These are phyloP conservation scores for Termitomyces sp. DNA, from an alignment of 768 basidiomycete species.

Conservation along the genomic window DNA sequence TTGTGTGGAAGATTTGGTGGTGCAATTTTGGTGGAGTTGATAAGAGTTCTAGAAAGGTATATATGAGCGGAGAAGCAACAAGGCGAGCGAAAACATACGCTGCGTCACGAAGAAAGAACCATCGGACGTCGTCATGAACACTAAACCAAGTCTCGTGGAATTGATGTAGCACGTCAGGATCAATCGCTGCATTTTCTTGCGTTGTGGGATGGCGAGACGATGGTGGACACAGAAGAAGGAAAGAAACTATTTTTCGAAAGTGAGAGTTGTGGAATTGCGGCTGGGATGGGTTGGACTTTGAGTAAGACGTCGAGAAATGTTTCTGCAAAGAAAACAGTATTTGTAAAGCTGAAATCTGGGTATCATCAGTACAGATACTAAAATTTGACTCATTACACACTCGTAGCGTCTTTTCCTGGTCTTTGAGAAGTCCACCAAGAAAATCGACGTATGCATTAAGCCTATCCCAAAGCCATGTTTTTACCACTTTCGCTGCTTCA, in stretches of 20 bases:
- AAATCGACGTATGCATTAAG: constrained; percentile 68
- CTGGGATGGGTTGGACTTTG: constrained; percentile 37
- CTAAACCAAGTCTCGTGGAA: constrained; percentile 75
- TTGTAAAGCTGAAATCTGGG: constrained; percentile 64
- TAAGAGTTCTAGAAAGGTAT: constrained; percentile 23
- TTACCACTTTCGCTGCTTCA: constrained; percentile 61
- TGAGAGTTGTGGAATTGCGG: constrained; percentile 69
- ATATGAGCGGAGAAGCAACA: neutral
- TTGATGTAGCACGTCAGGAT: constrained; percentile 55
- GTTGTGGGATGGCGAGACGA: constrained; percentile 31
- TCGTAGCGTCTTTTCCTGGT: constrained; percentile 70
- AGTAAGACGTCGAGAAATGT: constrained; percentile 67
- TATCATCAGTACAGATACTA: neutral
- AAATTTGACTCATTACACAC: constrained; percentile 38
- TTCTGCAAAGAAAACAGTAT: constrained; percentile 77
- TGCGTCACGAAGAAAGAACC: constrained; percentile 84
- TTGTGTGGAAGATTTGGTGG: constrained; percentile 38
- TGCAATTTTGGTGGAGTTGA: constrained; percentile 29
- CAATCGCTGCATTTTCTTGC: constrained; percentile 33
- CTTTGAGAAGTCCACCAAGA: constrained; percentile 67
- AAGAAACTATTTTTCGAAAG: constrained; percentile 61
- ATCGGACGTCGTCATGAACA: constrained; percentile 79
- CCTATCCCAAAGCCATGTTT: constrained; percentile 77
- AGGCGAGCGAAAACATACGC: constrained; percentile 40
- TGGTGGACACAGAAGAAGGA: constrained; percentile 58